Conservation (phyloP, 371 early-diverging fungal genomes). For the Syncephalastrum monosporum region DNA sequence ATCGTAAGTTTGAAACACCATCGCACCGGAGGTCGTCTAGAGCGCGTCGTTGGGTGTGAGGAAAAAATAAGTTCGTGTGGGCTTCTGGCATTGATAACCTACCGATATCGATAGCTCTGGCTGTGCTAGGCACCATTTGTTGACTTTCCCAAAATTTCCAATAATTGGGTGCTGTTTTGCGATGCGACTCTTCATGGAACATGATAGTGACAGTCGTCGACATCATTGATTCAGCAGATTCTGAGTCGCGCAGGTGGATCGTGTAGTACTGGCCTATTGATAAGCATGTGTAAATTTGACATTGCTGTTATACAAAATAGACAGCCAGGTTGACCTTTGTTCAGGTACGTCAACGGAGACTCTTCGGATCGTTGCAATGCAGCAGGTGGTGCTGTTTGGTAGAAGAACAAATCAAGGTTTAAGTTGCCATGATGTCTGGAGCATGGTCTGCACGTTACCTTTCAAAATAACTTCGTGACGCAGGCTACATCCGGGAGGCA, state of each 20-base stretch:
- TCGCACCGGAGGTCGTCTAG: conserved; percentile 20
- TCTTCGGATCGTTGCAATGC: conserved; percentile 54
- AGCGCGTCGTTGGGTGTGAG: conserved; percentile 8
- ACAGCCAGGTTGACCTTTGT: conserved; percentile 36
- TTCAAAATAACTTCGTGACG: conserved; percentile 20
- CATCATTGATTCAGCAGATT: conserved; percentile 42
- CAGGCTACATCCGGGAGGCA: conserved; percentile 6
- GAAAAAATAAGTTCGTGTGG: neutral
- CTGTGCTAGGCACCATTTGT: conserved; percentile 47
- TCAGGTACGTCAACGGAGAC: conserved; percentile 53
- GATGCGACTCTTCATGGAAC: conserved; percentile 75
- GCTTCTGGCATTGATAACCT: conserved; percentile 11
- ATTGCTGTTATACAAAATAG: neutral
- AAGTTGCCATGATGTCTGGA: neutral
- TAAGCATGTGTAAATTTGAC: neutral
- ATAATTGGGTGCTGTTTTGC: conserved; percentile 61
- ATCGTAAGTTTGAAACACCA: conserved; percentile 49
- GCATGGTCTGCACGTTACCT: conserved; percentile 7
- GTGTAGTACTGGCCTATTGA: conserved; percentile 16
- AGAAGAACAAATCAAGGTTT: conserved; percentile 1
- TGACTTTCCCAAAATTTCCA: conserved; percentile 83
- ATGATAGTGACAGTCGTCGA: conserved; percentile 61
- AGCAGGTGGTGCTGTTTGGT: conserved; percentile 36
- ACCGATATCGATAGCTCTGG: conserved; percentile 52
- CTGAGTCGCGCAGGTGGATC: conserved; percentile 10